phyloP scores from a whole-genome alignment of 495 filamentous ascomycete genomes.

The Xylona heveae region DNA sequence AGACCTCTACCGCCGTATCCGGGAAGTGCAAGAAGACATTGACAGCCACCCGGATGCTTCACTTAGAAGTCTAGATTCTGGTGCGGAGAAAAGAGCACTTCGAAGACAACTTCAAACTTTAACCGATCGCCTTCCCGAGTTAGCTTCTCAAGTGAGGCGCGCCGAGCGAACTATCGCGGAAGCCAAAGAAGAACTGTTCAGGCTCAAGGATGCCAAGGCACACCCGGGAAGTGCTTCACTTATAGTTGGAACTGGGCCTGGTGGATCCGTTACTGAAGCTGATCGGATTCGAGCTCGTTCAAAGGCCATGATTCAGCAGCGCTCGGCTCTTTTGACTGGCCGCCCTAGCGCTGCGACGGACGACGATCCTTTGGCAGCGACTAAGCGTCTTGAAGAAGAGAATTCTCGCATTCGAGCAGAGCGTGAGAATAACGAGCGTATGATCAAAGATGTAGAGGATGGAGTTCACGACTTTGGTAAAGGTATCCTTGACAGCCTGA shows the following conservation, averaged over 20 bases:
- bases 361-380: slow-evolving; percentile 39
- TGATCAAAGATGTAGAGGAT: slow-evolving; percentile 94
- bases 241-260: slow-evolving; percentile 84
- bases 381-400: slow-evolving; percentile 72
- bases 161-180: slow-evolving; percentile 87
- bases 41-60: slow-evolving; percentile 71
- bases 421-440: slow-evolving; percentile 79
- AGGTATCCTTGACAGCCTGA: slow-evolving; percentile 67
- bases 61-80: slow-evolving; percentile 51
- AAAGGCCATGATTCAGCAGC: slow-evolving; percentile 95
- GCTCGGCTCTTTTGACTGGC: slow-evolving; percentile 78
- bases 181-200: slow-evolving; percentile 81
- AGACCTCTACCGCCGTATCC: slow-evolving; percentile 78
- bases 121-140: slow-evolving; percentile 74
- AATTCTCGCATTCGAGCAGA: slow-evolving; percentile 59
- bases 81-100: slow-evolving; percentile 65
- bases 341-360: slow-evolving; percentile 38
- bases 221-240: slow-evolving; percentile 64
- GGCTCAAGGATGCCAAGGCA: slow-evolving; percentile 77
- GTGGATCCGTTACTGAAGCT: slow-evolving; percentile 76
- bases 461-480: slow-evolving; percentile 78
- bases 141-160: slow-evolving; percentile 78
- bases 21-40: slow-evolving; percentile 93
- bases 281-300: slow-evolving; percentile 89
- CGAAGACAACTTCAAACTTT: slow-evolving; percentile 74